Evolutionary conservation across 768 basidiomycete species (phyloP).

Genomic region (Tulasnella calospora): DNA sequence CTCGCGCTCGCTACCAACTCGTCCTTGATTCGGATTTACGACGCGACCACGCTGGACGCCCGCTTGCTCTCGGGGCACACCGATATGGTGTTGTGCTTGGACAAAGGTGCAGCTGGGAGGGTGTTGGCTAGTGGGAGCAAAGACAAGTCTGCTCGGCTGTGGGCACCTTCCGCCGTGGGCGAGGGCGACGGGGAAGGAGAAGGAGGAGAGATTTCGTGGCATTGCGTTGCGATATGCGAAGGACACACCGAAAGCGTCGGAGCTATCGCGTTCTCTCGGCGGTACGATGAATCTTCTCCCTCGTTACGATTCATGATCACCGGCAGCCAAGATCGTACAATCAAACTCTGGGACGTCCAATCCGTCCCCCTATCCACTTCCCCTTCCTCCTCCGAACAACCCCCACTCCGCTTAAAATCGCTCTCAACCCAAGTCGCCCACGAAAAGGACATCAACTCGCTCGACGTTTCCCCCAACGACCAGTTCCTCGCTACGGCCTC

Average conservation of each 20-base stretch:
- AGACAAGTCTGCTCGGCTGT: constrained; percentile 81
- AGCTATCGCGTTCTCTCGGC: constrained; percentile 75
- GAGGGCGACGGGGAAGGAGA: constrained; percentile 33
- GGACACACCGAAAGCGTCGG: constrained; percentile 94
- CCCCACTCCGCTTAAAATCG: constrained; percentile 56
- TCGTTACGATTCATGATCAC: constrained; percentile 74
- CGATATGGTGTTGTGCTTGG: constrained; percentile 86
- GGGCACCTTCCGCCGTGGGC: constrained; percentile 46
- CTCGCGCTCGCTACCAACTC: constrained; percentile 98
- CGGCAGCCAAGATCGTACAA: constrained; percentile 93
- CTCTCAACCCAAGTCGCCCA: constrained; percentile 85
- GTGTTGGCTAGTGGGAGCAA: constrained; percentile 89
- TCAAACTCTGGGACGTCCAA: constrained; percentile 95
- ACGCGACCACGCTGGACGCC: constrained; percentile 67
- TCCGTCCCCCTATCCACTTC: constrained; percentile 40
- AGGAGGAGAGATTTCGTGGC: constrained; percentile 43
- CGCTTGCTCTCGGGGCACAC: constrained; percentile 82
- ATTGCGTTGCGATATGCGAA: constrained; percentile 80
- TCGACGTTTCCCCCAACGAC: constrained; percentile 90
- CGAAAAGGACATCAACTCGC: constrained; percentile 97
- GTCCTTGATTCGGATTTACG: constrained; percentile 87
- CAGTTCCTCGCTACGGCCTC: constrained; percentile 85
- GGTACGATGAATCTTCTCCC: constrained; percentile 32
- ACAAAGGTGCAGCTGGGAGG: constrained; percentile 58
- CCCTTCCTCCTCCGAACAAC: constrained; percentile 33